A percentile compares a stretch with the other conserved stretches of the same genome.
These are phyloP conservation scores for Amanita brunnescens DNA, from an alignment of 768 basidiomycete genomes.

Conservation along the genomic window DNA sequence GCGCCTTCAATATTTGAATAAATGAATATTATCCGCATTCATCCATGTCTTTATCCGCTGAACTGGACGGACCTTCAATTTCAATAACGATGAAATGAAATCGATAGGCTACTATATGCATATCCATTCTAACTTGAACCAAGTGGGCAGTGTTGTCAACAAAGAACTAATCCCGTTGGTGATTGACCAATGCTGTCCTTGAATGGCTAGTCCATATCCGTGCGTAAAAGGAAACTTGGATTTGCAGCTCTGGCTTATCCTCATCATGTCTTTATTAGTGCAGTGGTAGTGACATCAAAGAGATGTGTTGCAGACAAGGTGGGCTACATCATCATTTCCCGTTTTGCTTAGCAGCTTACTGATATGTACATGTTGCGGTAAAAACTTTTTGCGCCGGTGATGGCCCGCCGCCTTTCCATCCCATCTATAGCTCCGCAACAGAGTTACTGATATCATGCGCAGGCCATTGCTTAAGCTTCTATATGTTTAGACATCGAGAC, in stretches of 20 bases:
- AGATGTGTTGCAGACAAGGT: not conserved
- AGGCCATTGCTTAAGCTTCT: not conserved
- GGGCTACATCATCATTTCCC: not conserved
- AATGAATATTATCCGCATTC: not conserved
- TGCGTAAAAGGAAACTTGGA: not conserved
- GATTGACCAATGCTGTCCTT: not conserved
- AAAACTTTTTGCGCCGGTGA: not conserved
- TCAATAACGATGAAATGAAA: not conserved
- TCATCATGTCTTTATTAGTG: not conserved
- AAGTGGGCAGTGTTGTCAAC: not conserved
- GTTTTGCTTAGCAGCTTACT: too few species aligned
- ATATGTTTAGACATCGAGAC: not conserved
- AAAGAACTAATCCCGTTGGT: not conserved
- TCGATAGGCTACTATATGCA: slow-evolving; percentile 1
- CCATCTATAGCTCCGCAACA: not conserved
- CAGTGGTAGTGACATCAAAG: not conserved
- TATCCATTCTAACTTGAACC: not conserved
- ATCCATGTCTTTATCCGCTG: not conserved
- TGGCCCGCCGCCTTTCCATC: not conserved
- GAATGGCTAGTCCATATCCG: not conserved
- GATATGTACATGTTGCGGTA: not conserved
- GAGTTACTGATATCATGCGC: not conserved
- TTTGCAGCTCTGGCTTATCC: not conserved
- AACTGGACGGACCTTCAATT: not conserved
- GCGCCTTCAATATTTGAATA: not conserved